Percentiles rank a stretch among this genome's conserved stretches.
Evolutionary conservation across 2,329 filamentous ascomycete genomes (phyloP).

Genomic region (Amauroascus verrucosus): DNA sequence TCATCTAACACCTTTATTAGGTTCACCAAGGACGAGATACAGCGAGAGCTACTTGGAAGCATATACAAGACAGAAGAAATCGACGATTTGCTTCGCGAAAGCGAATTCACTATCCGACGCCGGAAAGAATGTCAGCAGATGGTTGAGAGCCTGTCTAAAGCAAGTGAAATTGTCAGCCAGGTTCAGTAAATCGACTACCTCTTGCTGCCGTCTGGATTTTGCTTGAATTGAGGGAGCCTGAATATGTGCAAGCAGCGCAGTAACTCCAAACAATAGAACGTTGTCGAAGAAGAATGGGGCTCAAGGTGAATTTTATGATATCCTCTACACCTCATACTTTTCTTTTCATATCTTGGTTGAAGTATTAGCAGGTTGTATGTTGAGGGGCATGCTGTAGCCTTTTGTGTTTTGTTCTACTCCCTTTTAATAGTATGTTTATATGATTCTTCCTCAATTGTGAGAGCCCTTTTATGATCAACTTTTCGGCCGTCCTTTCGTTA

Average conservation of each 20-base stretch:
- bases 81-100: conserved; percentile 93
- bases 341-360: background rate
- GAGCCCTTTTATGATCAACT: background rate
- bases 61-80: conserved; percentile 89
- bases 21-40: conserved; percentile 96
- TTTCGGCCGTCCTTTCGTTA: background rate
- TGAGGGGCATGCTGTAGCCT: background rate
- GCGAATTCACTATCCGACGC: conserved; percentile 87
- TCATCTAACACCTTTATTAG: conserved; percentile 36
- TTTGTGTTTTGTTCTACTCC: background rate
- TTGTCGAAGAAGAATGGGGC: conserved; percentile 2
- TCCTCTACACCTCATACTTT: conserved; percentile 1
- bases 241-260: background rate
- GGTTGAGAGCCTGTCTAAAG: conserved; percentile 84
- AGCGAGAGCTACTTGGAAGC: conserved; percentile 88
- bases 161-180: conserved; percentile 89
- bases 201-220: background rate
- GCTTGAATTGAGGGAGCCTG: background rate
- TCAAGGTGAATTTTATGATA: conserved; percentile 3
- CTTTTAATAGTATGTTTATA: conserved; percentile 1
- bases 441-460: background rate
- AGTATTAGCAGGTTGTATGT: conserved; percentile 3
- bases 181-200: conserved; percentile 42
- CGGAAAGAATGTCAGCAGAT: conserved; percentile 99
- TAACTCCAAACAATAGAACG: background rate